These are phyloP conservation scores for Diutina mesorugosa DNA, from an alignment of 1,139 yeast genomes.

Conservation along the genomic window DNA sequence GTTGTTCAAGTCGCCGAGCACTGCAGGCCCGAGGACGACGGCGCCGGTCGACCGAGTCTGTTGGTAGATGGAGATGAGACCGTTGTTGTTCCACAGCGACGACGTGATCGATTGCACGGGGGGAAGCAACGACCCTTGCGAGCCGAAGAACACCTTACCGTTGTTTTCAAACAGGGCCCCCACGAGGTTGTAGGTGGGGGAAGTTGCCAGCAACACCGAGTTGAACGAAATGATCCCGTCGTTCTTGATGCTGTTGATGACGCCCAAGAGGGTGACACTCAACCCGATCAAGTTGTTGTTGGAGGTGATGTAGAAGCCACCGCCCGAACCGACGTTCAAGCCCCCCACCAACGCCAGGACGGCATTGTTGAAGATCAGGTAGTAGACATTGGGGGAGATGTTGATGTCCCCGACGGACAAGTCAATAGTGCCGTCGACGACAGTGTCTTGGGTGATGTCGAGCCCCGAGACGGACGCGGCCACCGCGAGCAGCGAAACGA, in stretches of 20 bases:
- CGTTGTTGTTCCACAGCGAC: background rate
- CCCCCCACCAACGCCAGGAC: background rate
- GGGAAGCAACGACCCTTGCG: background rate
- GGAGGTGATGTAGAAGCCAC: background rate
- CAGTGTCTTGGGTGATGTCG: background rate
- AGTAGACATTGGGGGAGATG: background rate
- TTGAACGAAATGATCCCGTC: slow-evolving; percentile 1
- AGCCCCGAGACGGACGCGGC: background rate
- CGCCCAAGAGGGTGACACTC: background rate
- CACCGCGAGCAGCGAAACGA: background rate
- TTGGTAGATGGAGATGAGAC: background rate
- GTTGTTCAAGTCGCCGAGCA: background rate
- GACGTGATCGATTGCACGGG: background rate
- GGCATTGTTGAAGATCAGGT: background rate
- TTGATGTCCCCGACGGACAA: background rate
- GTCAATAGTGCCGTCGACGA: background rate
- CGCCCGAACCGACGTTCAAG: background rate
- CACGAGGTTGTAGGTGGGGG: background rate
- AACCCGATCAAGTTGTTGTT: background rate
- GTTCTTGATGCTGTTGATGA: background rate
- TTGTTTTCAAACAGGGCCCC: background rate
- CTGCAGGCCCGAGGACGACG: background rate
- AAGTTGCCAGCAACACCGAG: background rate
- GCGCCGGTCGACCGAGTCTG: background rate
- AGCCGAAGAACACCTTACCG: background rate